Conservation (phyloP, 805 yeast species). For the Tetrapisispora namnaoensis region DNA sequence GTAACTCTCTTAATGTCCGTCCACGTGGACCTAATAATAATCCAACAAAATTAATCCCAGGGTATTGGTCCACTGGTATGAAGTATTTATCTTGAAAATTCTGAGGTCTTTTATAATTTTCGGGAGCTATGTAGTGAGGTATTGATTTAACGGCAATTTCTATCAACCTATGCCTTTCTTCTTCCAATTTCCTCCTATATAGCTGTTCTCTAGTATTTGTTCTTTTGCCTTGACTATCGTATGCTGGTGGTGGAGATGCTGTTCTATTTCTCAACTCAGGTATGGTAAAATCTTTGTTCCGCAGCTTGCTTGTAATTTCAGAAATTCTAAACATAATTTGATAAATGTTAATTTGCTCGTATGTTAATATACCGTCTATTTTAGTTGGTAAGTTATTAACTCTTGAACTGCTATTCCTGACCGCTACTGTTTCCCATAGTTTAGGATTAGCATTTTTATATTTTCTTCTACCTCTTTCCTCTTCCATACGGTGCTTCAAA, state of each 20-base stretch:
- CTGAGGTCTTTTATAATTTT: conserved; percentile 61
- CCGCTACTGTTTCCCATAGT: conserved; percentile 10
- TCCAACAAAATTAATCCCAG: conserved; percentile 90
- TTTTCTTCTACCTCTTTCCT: conserved; percentile 4
- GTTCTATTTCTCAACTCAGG: conserved; percentile 44
- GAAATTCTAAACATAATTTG: conserved; percentile 63
- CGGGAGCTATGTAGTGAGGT: conserved; percentile 74
- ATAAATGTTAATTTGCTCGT: conserved; percentile 74
- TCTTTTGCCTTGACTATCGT: conserved; percentile 75
- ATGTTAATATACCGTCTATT: conserved; percentile 43
- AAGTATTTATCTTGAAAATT: conserved; percentile 72
- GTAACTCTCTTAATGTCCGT: conserved; percentile 69
- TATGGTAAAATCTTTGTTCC: conserved; percentile 43
- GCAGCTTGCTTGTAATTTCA: conserved; percentile 59
- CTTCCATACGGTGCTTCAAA: not conserved
- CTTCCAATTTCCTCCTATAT: conserved; percentile 50
- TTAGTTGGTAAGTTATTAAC: conserved; percentile 30
- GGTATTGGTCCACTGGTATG: conserved; percentile 78
- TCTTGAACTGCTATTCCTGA: conserved; percentile 5
- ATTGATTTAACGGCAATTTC: conserved; percentile 61
- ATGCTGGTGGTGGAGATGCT: conserved; percentile 88
- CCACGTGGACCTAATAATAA: conserved; percentile 92
- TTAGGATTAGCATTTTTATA: conserved; percentile 1
- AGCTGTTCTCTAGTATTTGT: conserved; percentile 74
- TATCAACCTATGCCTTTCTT: conserved; percentile 73